Conservation (phyloP, 352 stramenopile genomes). For the Phytophthora pisi region DNA sequence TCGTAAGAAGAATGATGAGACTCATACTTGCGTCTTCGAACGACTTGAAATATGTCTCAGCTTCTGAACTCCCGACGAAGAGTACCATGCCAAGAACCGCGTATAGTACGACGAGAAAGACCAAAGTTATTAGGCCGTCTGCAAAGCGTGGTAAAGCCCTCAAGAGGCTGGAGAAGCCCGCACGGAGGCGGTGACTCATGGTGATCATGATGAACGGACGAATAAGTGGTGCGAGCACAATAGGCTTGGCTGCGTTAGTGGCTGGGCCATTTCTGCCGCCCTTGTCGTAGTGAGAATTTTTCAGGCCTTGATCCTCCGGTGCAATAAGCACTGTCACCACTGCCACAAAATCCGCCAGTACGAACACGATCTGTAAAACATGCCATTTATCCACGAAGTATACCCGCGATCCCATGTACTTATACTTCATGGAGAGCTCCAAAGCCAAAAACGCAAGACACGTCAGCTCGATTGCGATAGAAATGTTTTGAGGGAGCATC, state of each 20-base stretch:
- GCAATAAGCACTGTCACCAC: slow-evolving; percentile 46
- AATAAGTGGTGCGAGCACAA: slow-evolving; percentile 51
- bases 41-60: slow-evolving; percentile 49
- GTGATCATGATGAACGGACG: slow-evolving; percentile 54
- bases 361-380: slow-evolving; percentile 49
- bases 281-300: background rate
- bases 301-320: slow-evolving; percentile 6
- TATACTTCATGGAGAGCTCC: slow-evolving; percentile 58
- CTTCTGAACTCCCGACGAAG: slow-evolving; percentile 67
- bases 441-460: slow-evolving; percentile 49
- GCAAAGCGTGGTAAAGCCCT: slow-evolving; percentile 46
- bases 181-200: slow-evolving; percentile 56
- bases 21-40: slow-evolving; percentile 61
- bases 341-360: slow-evolving; percentile 49
- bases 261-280: background rate
- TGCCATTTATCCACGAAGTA: slow-evolving; percentile 68
- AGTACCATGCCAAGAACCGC: slow-evolving; percentile 65
- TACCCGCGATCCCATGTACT: slow-evolving; percentile 51
- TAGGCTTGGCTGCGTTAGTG: slow-evolving; percentile 22
- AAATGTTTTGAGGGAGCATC: slow-evolving; percentile 33
- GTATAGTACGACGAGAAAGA: slow-evolving; percentile 60
- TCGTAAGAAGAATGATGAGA: slow-evolving; percentile 76
- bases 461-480: slow-evolving; percentile 47
- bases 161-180: slow-evolving; percentile 55
- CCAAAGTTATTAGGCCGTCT: slow-evolving; percentile 52